These are phyloP conservation scores for Teratosphaeria destructans DNA, from an alignment of 2,329 filamentous ascomycete genomes.

Conservation along the genomic window DNA sequence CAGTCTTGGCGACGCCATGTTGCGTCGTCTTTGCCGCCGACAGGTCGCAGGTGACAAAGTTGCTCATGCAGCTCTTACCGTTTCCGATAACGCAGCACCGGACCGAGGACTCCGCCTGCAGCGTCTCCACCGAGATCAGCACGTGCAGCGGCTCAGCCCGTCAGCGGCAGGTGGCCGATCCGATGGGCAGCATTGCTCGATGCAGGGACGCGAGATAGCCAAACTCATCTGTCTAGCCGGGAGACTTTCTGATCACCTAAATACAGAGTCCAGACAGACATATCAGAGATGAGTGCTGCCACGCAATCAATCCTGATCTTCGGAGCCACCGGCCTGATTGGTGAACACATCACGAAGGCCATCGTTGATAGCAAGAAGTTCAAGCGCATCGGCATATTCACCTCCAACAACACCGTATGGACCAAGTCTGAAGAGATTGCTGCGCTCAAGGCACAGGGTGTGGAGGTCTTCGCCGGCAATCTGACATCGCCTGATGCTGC, in stretches of 20 bases:
- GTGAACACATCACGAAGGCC: slow-evolving; percentile 41
- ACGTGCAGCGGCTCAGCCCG: background rate
- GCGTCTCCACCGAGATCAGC: no score
- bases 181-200: background rate
- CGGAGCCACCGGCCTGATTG: slow-evolving; percentile 44
- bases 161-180: background rate
- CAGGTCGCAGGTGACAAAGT: background rate
- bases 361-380: slow-evolving; percentile 41
- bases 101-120: no score
- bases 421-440: slow-evolving; percentile 42
- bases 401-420: slow-evolving; percentile 42
- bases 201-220: background rate
- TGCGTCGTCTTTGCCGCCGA: background rate
- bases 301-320: slow-evolving; percentile 41
- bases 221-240: background rate
- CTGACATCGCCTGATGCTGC: slow-evolving; percentile 44
- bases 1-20: slow-evolving; percentile 35
- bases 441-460: slow-evolving; percentile 35
- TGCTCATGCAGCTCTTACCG: background rate
- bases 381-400: slow-evolving; percentile 45
- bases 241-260: background rate
- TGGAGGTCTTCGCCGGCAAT: slow-evolving; percentile 48
- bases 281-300: slow-evolving; percentile 6
- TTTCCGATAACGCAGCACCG: no score
- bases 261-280: background rate